Percentiles rank a stretch among this genome's conserved stretches.
These are phyloP conservation scores for Nicotiana attenuata DNA, from an alignment of 257 asterid genomes.

Conservation along the genomic window DNA sequence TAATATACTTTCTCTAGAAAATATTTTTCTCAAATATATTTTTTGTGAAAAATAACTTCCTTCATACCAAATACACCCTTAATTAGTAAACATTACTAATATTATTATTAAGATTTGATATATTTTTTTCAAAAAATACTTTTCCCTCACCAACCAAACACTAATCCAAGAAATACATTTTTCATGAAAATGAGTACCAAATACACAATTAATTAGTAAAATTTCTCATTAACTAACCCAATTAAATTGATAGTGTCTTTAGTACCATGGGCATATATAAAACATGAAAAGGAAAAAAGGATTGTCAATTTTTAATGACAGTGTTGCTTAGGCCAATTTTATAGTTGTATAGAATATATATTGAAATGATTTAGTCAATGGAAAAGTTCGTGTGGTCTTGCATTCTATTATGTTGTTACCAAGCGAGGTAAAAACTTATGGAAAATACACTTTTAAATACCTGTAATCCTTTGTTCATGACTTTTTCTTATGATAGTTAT, in stretches of 20 bases:
- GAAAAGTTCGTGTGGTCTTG: background rate
- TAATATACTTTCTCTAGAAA: too few species aligned
- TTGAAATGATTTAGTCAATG: background rate
- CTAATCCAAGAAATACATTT: background rate
- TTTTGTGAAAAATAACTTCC: too few species aligned
- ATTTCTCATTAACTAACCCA: background rate
- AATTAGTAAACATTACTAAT: too few species aligned
- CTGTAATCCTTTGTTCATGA: too few species aligned
- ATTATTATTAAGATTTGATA: too few species aligned
- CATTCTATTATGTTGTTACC: too few species aligned
- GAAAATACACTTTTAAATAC: too few species aligned
- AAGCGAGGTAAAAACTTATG: too few species aligned
- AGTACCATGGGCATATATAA: background rate
- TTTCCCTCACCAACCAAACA: background rate
- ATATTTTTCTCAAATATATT: too few species aligned
- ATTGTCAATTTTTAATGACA: background rate
- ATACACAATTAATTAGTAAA: background rate
- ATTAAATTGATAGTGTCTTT: background rate
- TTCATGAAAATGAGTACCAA: background rate
- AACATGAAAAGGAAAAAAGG: background rate
- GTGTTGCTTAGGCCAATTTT: too few species aligned
- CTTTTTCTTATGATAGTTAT: too few species aligned
- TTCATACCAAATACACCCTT: too few species aligned
- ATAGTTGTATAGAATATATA: background rate
- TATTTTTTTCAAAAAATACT: background rate